Evolutionary conservation across 257 asterid species (phyloP), one percentile per base, ranked within the genome.

Genomic region (Nicotiana paniculata): DNA sequence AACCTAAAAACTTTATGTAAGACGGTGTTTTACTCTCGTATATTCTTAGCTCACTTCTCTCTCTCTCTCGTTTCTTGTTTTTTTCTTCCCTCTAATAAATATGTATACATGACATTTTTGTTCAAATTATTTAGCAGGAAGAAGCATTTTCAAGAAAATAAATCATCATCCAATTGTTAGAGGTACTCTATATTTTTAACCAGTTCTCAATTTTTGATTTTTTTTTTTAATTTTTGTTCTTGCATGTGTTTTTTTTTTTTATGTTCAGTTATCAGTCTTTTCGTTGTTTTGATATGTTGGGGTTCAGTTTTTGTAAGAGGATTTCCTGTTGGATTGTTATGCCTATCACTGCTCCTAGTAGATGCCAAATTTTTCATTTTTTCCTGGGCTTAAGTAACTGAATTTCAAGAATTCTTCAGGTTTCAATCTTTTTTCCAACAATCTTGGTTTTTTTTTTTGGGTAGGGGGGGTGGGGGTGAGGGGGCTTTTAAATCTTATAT

Each of bases 101-200:
- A 4, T 64, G 9, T 16, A 62, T 24, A 32, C 67, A 7, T 46
- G 6, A 65, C 48, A 15, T n/a, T 4, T 57, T 5, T 81, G 67
- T 63, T 82, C 72, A 55, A 86, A 86, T 78, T 77, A 81, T 77
- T 70, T 39, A 12, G 21, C 79, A 70, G 28, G 77, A 62, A 37
- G 6, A 35, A 80, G 63, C 35, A 54, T 6, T 83, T 62, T 54
- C 54, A 81, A 61, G 17, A 17, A 77, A 70, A 46, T 5, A 32
- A 32, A 43, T 8, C 48, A 80, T 83, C 81, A 59, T 81, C 63
- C 26, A 57, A n/a, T 84, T 62, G 37, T 58, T 46, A 54, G 26
- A 83, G 85, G 87, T 86, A 77, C 3, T 21, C 3, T 68, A 1
- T 39, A 10, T 9, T 70, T 81, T 51, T 75, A 62, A 21, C 18